These are phyloP conservation scores for Cadophora malorum DNA, from an alignment of 2,329 filamentous ascomycete species.

Conservation along the genomic window DNA sequence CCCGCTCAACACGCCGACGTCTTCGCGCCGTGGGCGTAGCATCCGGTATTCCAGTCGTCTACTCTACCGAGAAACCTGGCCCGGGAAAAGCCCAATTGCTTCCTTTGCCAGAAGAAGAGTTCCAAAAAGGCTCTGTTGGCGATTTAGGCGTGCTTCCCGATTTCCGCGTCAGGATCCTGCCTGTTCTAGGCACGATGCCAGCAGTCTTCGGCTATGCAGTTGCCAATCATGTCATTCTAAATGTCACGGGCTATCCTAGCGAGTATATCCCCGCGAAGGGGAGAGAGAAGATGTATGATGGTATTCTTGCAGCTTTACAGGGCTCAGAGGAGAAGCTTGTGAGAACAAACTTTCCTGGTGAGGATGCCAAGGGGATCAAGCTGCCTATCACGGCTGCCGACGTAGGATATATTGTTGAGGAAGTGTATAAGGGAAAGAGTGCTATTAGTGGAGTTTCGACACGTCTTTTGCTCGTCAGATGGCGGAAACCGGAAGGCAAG, in stretches of 20 bases:
- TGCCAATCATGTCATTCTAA: constrained; percentile 91
- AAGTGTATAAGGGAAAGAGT: constrained; percentile 85
- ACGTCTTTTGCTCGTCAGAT: constrained; percentile 79
- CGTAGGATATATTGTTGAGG: constrained; percentile 86
- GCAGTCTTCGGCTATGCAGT: constrained; percentile 92
- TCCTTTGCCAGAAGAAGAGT: constrained; percentile 87
- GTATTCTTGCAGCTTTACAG: constrained; percentile 77
- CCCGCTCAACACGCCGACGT: constrained; percentile 79
- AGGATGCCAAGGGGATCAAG: constrained; percentile 70
- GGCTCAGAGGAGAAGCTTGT: constrained; percentile 76
- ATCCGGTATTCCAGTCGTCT: constrained; percentile 88
- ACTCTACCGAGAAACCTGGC: constrained; percentile 87
- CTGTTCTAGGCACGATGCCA: constrained; percentile 95
- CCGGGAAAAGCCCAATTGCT: constrained; percentile 91
- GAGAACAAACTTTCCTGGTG: constrained; percentile 54
- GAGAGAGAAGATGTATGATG: constrained; percentile 91
- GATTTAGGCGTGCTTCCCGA: constrained; percentile 90
- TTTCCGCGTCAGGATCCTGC: constrained; percentile 92
- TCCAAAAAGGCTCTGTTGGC: constrained; percentile 81
- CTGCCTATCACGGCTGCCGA: constrained; percentile 80
- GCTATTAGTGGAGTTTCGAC: constrained; percentile 82
- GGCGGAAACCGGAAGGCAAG: constrained; percentile 69
- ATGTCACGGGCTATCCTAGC: constrained; percentile 80
- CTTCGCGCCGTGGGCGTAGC: constrained; percentile 77
- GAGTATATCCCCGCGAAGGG: constrained; percentile 84